Base-by-base conservation (phyloP, 2,329 filamentous ascomycete species). In the Aspergillus calidoustus region DNA sequence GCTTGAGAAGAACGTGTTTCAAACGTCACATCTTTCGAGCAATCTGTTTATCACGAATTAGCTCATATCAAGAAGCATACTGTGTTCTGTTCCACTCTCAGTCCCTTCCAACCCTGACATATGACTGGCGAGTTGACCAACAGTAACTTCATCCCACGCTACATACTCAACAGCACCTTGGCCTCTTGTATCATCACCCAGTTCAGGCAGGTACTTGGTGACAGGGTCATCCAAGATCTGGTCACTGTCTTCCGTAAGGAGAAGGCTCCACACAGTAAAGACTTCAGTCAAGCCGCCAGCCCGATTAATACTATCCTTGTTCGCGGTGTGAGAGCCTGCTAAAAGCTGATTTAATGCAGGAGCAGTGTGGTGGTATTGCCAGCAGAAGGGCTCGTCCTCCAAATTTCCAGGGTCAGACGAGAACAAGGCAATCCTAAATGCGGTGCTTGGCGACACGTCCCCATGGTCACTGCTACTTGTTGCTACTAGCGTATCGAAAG, bases 161-260 rank as follows among this genome's bases (percentile, higher is more conserved):
- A 58, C 49, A 38, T 61, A 31, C 6, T n/a, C 22, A 31, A 65
- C 44, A 50, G 49, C 11, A 22, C 57, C 44, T 9, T 46, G 49
- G 0, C 25, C 19, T 11, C 5, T 1, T 0, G 38, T n/a, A 52
- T 17, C 17, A 54, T 61, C 59, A 22, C 17, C 23, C 7, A 81
- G 67, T 57, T 80, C 77, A 2, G 79, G 76, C 2, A 81, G 66
- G 54, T 76, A 76, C 15, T 78, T 77, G 1, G 75, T 74, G 13
- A 81, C 69, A 3, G 77, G 77, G 5, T 80, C 76, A 55, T 76
- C 76, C 69, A 74, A 77, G 38, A 74, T 65, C 0, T 62, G 53
- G 28, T 78, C 76, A 0, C 77, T 77, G 0, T 71, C 73, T 15
- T 72, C 71, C 0, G 73, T 66, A 0, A 81, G 69, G 41, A 53